phyloP scores from a whole-genome alignment of 2,329 filamentous ascomycete genomes.

The Paraphoma sp. region DNA sequence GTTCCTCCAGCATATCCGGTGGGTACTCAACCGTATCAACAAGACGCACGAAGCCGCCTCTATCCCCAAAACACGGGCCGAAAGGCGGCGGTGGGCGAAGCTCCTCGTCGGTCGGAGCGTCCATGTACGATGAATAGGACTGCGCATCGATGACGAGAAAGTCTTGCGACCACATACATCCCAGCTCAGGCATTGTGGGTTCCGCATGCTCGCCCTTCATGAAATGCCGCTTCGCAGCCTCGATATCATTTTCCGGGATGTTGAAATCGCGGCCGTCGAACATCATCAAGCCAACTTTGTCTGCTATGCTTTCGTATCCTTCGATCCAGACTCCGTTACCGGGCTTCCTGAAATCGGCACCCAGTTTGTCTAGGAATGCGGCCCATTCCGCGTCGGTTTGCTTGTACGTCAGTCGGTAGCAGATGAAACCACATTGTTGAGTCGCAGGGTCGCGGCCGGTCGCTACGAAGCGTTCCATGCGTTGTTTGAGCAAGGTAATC shows the following conservation, averaged over 20 bases:
- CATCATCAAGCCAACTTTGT: slow-evolving; percentile 9
- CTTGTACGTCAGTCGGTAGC: slow-evolving; percentile 25
- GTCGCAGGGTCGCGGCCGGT: slow-evolving; percentile 6
- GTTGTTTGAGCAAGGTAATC: slow-evolving; percentile 22
- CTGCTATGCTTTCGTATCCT: slow-evolving; percentile 14
- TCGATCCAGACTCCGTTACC: slow-evolving; percentile 20
- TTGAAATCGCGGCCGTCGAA: slow-evolving; percentile 18
- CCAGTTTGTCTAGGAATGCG: slow-evolving; percentile 16
- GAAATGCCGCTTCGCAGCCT: slow-evolving; percentile 19
- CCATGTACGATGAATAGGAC: slow-evolving; percentile 12
- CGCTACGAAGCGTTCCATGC: slow-evolving; percentile 14
- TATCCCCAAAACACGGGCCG: slow-evolving; percentile 12
- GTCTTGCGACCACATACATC: slow-evolving; percentile 16
- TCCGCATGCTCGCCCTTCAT: slow-evolving; percentile 1
- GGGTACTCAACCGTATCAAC: slow-evolving; percentile 9
- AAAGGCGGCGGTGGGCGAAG: slow-evolving; percentile 3
- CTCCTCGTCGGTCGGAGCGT: background rate
- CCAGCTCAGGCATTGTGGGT: slow-evolving; percentile 10
- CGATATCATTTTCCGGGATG: slow-evolving; percentile 26
- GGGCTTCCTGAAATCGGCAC: slow-evolving; percentile 12
- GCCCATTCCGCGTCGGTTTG: slow-evolving; percentile 24
- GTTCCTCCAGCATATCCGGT: slow-evolving; percentile 1
- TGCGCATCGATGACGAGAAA: slow-evolving; percentile 21
- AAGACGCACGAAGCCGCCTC: slow-evolving; percentile 12
- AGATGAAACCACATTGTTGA: slow-evolving; percentile 25